A percentile compares a stretch with the other conserved stretches of the same genome.
phyloP scores from a whole-genome alignment of 2,329 filamentous ascomycete genomes.

The Clarireedia homoeocarpa region DNA sequence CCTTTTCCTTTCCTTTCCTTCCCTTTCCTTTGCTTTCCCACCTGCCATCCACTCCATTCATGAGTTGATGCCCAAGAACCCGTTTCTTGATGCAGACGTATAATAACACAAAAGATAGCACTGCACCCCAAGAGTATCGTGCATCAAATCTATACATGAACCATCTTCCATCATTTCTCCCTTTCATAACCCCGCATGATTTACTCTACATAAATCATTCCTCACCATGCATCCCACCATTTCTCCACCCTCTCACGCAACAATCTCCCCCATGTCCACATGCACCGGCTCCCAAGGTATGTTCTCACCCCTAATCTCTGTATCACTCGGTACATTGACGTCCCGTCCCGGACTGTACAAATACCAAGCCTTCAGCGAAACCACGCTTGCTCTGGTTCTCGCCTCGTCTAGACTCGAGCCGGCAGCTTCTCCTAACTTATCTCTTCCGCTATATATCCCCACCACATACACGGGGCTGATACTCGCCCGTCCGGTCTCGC shows the following conservation, averaged over 20 bases:
- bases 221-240: not conserved
- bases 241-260: slow-evolving; percentile 22
- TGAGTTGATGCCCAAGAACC: not conserved
- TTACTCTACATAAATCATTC: not conserved
- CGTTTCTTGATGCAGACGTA: not conserved
- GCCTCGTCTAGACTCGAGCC: slow-evolving; percentile 73
- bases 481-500: slow-evolving; percentile 80
- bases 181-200: not conserved
- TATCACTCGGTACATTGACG: slow-evolving; percentile 26
- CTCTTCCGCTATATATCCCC: slow-evolving; percentile 82
- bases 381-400: slow-evolving; percentile 70
- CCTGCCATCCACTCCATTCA: not conserved
- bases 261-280: slow-evolving; percentile 49
- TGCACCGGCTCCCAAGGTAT: slow-evolving; percentile 45
- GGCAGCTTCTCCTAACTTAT: slow-evolving; percentile 88
- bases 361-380: slow-evolving; percentile 90
- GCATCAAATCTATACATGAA: not conserved
- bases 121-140: not conserved
- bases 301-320: slow-evolving; percentile 37
- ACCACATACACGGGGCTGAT: slow-evolving; percentile 88
- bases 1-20: not conserved
- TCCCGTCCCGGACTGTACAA: slow-evolving; percentile 65
- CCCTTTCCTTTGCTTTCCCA: not conserved
- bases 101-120: not conserved
- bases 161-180: not conserved